Evolutionary conservation across 2,329 filamentous ascomycete genomes (phyloP).

Genomic region (Dissoconium aciculare): DNA sequence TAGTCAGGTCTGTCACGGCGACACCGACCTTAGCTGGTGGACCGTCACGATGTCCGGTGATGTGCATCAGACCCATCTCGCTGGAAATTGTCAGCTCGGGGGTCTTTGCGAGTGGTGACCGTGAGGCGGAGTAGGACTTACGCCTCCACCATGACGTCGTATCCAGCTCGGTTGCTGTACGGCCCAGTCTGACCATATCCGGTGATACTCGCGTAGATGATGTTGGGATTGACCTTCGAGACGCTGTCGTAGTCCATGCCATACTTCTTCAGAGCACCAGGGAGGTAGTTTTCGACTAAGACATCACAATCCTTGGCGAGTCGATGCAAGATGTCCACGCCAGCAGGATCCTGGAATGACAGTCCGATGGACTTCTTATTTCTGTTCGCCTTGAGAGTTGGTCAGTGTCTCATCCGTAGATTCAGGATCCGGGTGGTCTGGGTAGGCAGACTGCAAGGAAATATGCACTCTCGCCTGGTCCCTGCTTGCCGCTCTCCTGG

Average conservation of each 20-base stretch:
- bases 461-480: conserved; percentile 85
- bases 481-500: conserved; percentile 34
- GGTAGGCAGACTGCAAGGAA: conserved; percentile 58
- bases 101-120: no score
- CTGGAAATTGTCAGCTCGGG: conserved; percentile 19
- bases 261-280: conserved; percentile 80
- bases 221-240: conserved; percentile 61
- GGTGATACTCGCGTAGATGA: conserved; percentile 93
- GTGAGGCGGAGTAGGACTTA: conserved; percentile 15
- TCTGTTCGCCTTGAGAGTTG: conserved; percentile 61
- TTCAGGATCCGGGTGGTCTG: background rate
- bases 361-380: conserved; percentile 93
- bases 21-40: conserved; percentile 95
- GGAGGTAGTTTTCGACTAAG: conserved; percentile 92
- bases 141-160: conserved; percentile 99
- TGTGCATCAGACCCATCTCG: conserved; percentile 96
- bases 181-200: conserved; percentile 94
- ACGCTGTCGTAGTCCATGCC: conserved; percentile 74
- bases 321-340: conserved; percentile 74
- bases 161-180: conserved; percentile 73
- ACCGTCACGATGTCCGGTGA: conserved; percentile 75
- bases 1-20: conserved; percentile 90
- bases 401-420: no score
- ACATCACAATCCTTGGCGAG: conserved; percentile 77
- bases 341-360: conserved; percentile 73